Conservation (phyloP, 2,329 filamentous ascomycete species). For the Fulvia fulva region DNA sequence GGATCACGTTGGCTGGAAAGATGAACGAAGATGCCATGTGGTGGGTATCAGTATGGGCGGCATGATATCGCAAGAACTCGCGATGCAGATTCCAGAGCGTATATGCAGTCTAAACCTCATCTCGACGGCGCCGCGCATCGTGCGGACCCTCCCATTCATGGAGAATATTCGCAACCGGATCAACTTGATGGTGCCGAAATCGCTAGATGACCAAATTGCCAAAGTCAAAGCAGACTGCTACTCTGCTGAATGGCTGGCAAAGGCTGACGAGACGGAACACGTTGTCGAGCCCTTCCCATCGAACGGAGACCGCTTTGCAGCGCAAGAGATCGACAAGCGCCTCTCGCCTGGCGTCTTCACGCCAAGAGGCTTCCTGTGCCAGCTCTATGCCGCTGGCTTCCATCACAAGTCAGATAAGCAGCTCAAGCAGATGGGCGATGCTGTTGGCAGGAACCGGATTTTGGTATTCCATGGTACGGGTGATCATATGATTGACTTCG, state of each 20-base stretch:
- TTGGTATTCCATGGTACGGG: conserved; percentile 70
- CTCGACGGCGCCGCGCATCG: conserved; percentile 47
- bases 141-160: conserved; percentile 49
- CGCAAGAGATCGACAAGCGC: conserved; percentile 72
- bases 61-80: conserved; percentile 86
- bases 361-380: conserved; percentile 66
- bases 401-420: conserved; percentile 70
- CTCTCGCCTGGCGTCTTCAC: conserved; percentile 58
- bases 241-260: conserved; percentile 57
- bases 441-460: conserved; percentile 69
- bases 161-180: conserved; percentile 61
- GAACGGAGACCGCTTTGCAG: conserved; percentile 79
- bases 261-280: conserved; percentile 53
- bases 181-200: conserved; percentile 63
- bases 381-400: conserved; percentile 74
- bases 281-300: conserved; percentile 57
- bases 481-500: conserved; percentile 74
- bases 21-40: conserved; percentile 59
- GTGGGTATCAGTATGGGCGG: conserved; percentile 81
- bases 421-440: conserved; percentile 61
- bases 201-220: conserved; percentile 61
- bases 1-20: conserved; percentile 65
- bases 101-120: conserved; percentile 50
- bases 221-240: conserved; percentile 66
- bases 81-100: conserved; percentile 45